Evolutionary conservation across 2,329 filamentous ascomycete species (phyloP), one percentile per base, ranked within the genome.

Genomic region (Cryoendolithus antarcticus): DNA sequence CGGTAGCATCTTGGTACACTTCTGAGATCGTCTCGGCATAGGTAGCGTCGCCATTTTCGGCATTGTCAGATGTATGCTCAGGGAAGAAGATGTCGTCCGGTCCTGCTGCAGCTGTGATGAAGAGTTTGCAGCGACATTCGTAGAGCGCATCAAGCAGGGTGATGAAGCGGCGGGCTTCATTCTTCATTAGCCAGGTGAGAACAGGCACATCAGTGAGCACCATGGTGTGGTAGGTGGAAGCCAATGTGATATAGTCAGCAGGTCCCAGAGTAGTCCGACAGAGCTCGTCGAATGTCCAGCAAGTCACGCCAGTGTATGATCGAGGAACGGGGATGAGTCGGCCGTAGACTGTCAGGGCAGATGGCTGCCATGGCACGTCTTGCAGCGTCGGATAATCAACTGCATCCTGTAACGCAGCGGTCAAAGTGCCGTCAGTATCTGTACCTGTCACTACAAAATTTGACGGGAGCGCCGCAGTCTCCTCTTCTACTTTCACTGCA

Each of bases 21-120:
- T 89, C 82, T 3, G 75, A 70, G 35, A 79, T 69, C 1, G 76
- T 79, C 56, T 82, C 77, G n/a, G 74, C 64, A 48, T 78, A 71
- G 4, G 77, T 67, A 1, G 72, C 69, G 52, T 80, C 75, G 34
- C 48, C 49, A 8, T 48, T 50, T 31, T 50, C 38, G 21, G 37
- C 39, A 8, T 44, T 27, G 9, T 44, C 48, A 9, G 38, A 30
- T 29, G 48, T 42, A 32, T 51, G 37, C 44, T 83, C 77, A 0
- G 83, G 82, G 56, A 91, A 89, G 68, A 89, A 88, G 4, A 88
- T 66, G 21, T 77, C 70, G 47, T 89, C 84, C 0, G 82, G 82
- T 0, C 74, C 75, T 2, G 72, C 74, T 31, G 69, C 70, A 2
- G 82, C 83, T 12, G 75, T 69, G 38, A 89, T 69, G 32, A 85